phyloP scores from a whole-genome alignment of 257 asterid genomes.

The Buddleja alternifolia region DNA sequence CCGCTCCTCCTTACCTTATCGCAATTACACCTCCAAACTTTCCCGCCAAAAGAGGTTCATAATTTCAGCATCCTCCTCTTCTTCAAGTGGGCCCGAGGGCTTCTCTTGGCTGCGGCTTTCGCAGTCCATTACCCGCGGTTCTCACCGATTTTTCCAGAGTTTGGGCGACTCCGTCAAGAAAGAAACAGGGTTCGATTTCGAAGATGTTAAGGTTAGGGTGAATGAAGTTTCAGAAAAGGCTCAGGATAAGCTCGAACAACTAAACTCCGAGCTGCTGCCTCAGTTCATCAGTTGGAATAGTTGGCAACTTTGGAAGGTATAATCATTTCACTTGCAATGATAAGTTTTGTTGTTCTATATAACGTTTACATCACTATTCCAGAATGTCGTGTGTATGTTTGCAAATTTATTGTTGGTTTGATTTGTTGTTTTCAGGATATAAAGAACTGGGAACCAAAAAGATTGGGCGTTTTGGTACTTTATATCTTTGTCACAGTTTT shows the following conservation, averaged over 20 bases:
- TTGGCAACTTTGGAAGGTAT: constrained; percentile 95
- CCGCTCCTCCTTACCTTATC: constrained; percentile 30
- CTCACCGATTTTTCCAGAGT: constrained; percentile 59
- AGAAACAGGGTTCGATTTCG: constrained; percentile 69
- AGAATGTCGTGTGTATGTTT: constrained; percentile 1
- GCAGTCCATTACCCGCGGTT: constrained; percentile 62
- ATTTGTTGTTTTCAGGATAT: constrained; percentile 58
- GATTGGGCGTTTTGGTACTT: constrained; percentile 68
- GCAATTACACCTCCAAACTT: constrained; percentile 35
- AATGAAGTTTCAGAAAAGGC: constrained; percentile 42
- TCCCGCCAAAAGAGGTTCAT: constrained; percentile 53
- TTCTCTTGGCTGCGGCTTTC: constrained; percentile 77
- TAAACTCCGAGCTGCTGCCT: constrained; percentile 62
- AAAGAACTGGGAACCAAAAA: constrained; percentile 79
- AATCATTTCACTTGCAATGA: not conserved
- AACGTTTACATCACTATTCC: constrained; percentile 9
- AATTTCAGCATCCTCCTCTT: constrained; percentile 61
- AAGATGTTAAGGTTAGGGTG: constrained; percentile 40
- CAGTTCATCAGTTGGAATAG: constrained; percentile 76
- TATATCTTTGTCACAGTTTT: constrained; percentile 53
- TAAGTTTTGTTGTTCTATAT: not conserved
- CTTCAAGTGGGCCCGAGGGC: constrained; percentile 49
- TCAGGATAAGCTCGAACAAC: constrained; percentile 43
- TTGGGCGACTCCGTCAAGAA: constrained; percentile 73
- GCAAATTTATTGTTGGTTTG: not conserved